Evolutionary conservation across 1,284 basidiomycete species (phyloP).

Genomic region (Clitocybe nebularis): DNA sequence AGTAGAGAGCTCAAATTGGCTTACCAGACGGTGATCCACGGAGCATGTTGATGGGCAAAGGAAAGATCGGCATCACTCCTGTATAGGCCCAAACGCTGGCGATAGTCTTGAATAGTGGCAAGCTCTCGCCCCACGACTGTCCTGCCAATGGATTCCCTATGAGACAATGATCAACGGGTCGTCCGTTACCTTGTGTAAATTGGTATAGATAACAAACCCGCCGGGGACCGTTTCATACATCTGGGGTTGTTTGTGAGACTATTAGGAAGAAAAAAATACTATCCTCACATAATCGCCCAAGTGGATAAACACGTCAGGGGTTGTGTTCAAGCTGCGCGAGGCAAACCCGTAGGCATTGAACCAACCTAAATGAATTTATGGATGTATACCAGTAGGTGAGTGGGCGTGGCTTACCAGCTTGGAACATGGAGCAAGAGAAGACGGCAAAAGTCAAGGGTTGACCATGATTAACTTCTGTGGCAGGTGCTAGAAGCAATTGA

Average conservation of each 20-base stretch:
- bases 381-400: background rate
- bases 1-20: conserved; percentile 11
- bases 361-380: conserved; percentile 38
- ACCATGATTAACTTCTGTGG: conserved; percentile 14
- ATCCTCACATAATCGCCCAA: conserved; percentile 59
- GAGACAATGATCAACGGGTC: background rate
- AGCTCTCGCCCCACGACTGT: conserved; percentile 50
- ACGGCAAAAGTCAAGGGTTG: conserved; percentile 32
- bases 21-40: conserved; percentile 61
- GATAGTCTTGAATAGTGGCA: conserved; percentile 61
- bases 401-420: conserved; percentile 31
- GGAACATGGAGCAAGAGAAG: conserved; percentile 59
- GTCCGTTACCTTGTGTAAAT: background rate
- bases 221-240: conserved; percentile 50
- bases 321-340: conserved; percentile 51
- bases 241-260: conserved; percentile 21
- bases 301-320: conserved; percentile 58
- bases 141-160: conserved; percentile 44
- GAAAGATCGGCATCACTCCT: conserved; percentile 47
- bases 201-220: conserved; percentile 29
- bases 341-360: conserved; percentile 69
- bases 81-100: conserved; percentile 58
- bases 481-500: conserved; percentile 36
- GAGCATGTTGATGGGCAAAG: conserved; percentile 45
- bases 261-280: background rate